phyloP scores from a whole-genome alignment of 768 basidiomycete genomes.

The Termitomyces sp. region DNA sequence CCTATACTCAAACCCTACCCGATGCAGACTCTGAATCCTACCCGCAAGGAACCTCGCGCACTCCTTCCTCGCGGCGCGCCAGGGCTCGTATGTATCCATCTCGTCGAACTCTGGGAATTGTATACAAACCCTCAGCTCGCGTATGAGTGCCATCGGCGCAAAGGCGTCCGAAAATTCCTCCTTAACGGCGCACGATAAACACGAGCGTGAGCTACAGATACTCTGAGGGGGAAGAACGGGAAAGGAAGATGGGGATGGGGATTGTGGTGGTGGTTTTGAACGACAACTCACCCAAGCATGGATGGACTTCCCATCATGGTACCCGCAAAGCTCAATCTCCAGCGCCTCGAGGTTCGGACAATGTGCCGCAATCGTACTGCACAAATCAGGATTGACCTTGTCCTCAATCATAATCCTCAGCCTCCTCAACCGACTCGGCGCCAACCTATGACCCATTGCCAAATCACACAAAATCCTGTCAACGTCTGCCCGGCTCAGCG shows the following conservation, averaged over 20 bases:
- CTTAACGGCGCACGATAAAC: conserved; percentile 15
- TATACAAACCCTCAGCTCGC: conserved; percentile 28
- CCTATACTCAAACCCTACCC: conserved; percentile 36
- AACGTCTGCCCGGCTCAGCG: conserved; percentile 24
- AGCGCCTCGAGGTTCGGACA: conserved; percentile 31
- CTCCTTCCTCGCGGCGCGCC: conserved; percentile 25
- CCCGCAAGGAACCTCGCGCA: conserved; percentile 31
- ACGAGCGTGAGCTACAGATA: conserved; percentile 3
- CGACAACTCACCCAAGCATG: conserved; percentile 30
- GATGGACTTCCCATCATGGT: conserved; percentile 31
- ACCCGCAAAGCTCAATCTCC: conserved; percentile 37
- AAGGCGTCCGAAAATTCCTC: conserved; percentile 28
- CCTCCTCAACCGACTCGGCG: conserved; percentile 17
- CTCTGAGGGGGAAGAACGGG: not conserved
- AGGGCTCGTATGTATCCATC: conserved; percentile 23
- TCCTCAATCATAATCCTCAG: conserved; percentile 37
- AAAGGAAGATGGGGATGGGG: not conserved
- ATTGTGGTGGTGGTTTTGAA: not conserved
- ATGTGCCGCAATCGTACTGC: conserved; percentile 21
- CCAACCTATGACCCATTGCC: conserved; percentile 8
- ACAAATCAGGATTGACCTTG: conserved; percentile 26
- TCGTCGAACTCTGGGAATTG: conserved; percentile 33
- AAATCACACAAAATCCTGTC: conserved; percentile 27
- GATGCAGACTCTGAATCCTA: conserved; percentile 21
- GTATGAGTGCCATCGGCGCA: conserved; percentile 16